Conservation (phyloP, 805 yeast species). For the Teunomyces cretensis region DNA sequence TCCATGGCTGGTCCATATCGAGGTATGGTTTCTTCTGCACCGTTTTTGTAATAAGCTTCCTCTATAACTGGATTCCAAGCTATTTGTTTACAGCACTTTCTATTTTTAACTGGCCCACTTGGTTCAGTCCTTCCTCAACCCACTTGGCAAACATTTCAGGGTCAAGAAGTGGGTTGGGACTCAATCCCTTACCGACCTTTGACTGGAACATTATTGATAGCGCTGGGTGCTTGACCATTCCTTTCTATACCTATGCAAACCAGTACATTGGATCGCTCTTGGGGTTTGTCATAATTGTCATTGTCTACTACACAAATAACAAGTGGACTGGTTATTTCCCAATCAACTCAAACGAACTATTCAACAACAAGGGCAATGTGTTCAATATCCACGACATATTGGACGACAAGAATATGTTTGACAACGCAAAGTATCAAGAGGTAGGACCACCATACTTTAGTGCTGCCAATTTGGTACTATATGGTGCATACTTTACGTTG, state of each 20-base stretch:
- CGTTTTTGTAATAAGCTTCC: conserved; percentile 31
- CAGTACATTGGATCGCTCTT: conserved; percentile 36
- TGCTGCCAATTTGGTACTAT: conserved; percentile 59
- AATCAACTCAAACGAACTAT: conserved; percentile 51
- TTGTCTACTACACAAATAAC: conserved; percentile 46
- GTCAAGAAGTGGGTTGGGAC: conserved; percentile 36
- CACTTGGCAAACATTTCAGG: conserved; percentile 42
- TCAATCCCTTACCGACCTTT: conserved; percentile 43
- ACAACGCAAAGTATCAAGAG: conserved; percentile 44
- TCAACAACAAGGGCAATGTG: conserved; percentile 49
- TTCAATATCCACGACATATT: conserved; percentile 50
- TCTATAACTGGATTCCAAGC: conserved; percentile 45
- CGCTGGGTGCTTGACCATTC: conserved; percentile 40
- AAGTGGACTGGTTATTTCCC: conserved; percentile 53
- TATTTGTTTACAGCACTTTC: conserved; percentile 40
- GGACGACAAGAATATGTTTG: conserved; percentile 43
- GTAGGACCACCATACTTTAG: conserved; percentile 67
- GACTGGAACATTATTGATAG: conserved; percentile 44
- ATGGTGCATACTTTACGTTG: conserved; percentile 55
- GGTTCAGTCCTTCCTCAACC: conserved; percentile 40
- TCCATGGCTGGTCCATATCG: conserved; percentile 44
- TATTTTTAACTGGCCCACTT: conserved; percentile 46
- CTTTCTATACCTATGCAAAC: conserved; percentile 43
- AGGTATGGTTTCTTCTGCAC: conserved; percentile 39
- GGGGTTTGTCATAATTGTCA: conserved; percentile 32